phyloP scores from a whole-genome alignment of 164 flowering plant species.

The Magnolia kwangsiensis region DNA sequence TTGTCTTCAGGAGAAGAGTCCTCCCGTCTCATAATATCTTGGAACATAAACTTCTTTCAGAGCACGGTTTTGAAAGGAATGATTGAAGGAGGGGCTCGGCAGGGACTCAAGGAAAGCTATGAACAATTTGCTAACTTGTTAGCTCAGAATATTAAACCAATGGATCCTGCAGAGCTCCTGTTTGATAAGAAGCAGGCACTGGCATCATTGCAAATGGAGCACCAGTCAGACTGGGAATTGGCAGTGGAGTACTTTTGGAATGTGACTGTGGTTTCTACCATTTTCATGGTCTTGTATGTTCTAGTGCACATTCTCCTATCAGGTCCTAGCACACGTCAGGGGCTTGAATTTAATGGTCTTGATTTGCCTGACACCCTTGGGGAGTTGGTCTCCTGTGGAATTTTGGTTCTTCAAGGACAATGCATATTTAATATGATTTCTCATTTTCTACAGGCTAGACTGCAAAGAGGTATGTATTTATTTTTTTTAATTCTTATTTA shows the following conservation, averaged over 20 bases:
- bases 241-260: constrained; percentile 58
- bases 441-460: constrained; percentile 71
- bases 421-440: constrained; percentile 54
- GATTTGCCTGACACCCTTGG: constrained; percentile 87
- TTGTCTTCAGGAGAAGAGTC: constrained; percentile 57
- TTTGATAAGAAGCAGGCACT: constrained; percentile 49
- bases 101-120: constrained; percentile 70
- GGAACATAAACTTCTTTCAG: constrained; percentile 62
- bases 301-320: constrained; percentile 54
- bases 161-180: constrained; percentile 26
- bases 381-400: constrained; percentile 54
- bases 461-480: constrained; percentile 60
- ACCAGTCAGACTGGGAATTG: constrained; percentile 56
- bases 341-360: constrained; percentile 64
- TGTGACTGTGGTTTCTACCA: constrained; percentile 51
- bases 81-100: constrained; percentile 72
- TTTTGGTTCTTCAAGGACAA: constrained; percentile 49
- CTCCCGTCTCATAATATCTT: constrained; percentile 55
- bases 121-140: constrained; percentile 53
- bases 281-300: constrained; percentile 50
- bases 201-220: constrained; percentile 43
- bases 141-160: constrained; percentile 36
- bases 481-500: background rate
- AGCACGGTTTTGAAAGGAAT: constrained; percentile 70
- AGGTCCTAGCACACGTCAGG: constrained; percentile 32